Evolutionary conservation across 2,329 filamentous ascomycete species (phyloP).

Genomic region (Lachnellula occidentalis): DNA sequence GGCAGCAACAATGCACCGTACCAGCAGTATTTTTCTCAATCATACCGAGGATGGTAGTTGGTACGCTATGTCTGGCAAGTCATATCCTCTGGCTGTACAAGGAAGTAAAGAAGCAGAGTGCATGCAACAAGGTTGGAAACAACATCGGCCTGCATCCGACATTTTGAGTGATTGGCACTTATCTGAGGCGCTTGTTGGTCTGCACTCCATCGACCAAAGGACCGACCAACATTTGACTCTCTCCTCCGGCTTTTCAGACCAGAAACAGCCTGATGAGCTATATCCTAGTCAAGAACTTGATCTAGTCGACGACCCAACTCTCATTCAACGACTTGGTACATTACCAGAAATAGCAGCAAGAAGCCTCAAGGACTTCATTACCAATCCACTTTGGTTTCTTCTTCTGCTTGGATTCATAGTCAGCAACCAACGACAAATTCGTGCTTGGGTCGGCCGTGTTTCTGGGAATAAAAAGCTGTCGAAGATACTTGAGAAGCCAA

Average conservation of each 20-base stretch:
- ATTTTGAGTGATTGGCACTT: slow-evolving; percentile 41
- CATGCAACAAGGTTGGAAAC: slow-evolving; percentile 50
- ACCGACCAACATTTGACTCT: slow-evolving; percentile 42
- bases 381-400: slow-evolving; percentile 39
- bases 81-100: slow-evolving; percentile 80
- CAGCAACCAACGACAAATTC: slow-evolving; percentile 22
- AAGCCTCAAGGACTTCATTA: slow-evolving; percentile 49
- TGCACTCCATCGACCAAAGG: slow-evolving; percentile 55
- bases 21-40: slow-evolving; percentile 75
- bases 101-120: slow-evolving; percentile 47
- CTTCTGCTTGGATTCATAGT: slow-evolving; percentile 32
- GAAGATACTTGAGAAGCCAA: slow-evolving; percentile 15
- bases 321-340: slow-evolving; percentile 46
- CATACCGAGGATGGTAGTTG: slow-evolving; percentile 81
- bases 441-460: slow-evolving; percentile 30
- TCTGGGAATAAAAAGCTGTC: slow-evolving; percentile 20
- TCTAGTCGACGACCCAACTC: slow-evolving; percentile 34
- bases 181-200: slow-evolving; percentile 62
- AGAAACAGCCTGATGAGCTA: slow-evolving; percentile 26
- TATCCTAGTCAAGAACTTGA: slow-evolving; percentile 14
- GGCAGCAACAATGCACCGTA: slow-evolving; percentile 46
- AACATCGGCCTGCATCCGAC: slow-evolving; percentile 33
- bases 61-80: slow-evolving; percentile 85
- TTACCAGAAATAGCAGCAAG: slow-evolving; percentile 46
- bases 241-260: slow-evolving; percentile 30